These are phyloP conservation scores for Yarrowia alimentaria DNA, from an alignment of 805 yeast genomes.

Conservation along the genomic window DNA sequence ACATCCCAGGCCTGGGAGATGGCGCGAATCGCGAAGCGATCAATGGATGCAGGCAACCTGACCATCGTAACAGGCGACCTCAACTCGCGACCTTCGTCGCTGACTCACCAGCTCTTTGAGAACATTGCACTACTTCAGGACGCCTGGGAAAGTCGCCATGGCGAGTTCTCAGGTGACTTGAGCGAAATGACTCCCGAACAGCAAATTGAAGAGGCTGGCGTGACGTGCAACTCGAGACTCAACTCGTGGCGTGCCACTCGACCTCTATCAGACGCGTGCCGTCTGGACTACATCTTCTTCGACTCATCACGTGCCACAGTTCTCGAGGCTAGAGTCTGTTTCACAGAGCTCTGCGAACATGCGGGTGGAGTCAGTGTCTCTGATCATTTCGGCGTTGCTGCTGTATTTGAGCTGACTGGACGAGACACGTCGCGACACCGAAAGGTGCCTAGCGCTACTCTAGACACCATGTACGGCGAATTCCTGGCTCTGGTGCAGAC, in stretches of 20 bases:
- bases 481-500: constrained; percentile 48
- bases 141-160: constrained; percentile 75
- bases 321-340: constrained; percentile 63
- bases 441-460: constrained; percentile 9
- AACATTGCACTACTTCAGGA: constrained; percentile 67
- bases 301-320: constrained; percentile 57
- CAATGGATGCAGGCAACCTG: constrained; percentile 73
- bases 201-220: constrained; percentile 73
- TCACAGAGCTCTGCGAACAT: constrained; percentile 69
- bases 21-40: constrained; percentile 58
- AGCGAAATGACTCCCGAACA: constrained; percentile 51
- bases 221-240: constrained; percentile 82
- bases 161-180: constrained; percentile 45
- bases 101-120: constrained; percentile 74
- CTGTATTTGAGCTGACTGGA: constrained; percentile 28
- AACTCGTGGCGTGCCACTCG: constrained; percentile 77
- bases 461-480: constrained; percentile 45
- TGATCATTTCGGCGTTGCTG: constrained; percentile 78
- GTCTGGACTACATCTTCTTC: constrained; percentile 85
- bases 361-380: constrained; percentile 77
- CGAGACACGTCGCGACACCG: neutral
- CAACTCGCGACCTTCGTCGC: constrained; percentile 81
- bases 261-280: constrained; percentile 66
- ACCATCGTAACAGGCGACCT: constrained; percentile 91
- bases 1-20: constrained; percentile 97